Percentiles rank a stretch among this genome's conserved stretches.
phyloP scores from a whole-genome alignment of 2,329 filamentous ascomycete species.

The Didymella segeticola region DNA sequence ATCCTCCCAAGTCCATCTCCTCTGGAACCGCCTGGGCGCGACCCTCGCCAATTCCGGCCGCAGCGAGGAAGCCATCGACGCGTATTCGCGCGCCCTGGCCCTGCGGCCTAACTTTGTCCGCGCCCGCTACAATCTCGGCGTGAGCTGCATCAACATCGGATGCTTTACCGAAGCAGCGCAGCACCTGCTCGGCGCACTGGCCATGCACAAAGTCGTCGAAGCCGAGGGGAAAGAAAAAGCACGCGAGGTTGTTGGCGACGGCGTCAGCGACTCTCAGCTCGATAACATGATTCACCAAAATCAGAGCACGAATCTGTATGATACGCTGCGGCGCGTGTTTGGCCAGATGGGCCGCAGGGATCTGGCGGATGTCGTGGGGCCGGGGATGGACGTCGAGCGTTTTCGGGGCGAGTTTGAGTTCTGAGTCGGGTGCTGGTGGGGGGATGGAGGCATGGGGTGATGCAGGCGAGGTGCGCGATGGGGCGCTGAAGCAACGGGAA shows the following conservation, averaged over 20 bases:
- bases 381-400: slow-evolving; percentile 86
- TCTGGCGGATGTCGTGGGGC: slow-evolving; percentile 83
- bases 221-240: slow-evolving; percentile 83
- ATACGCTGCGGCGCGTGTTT: slow-evolving; percentile 93
- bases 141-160: slow-evolving; percentile 96
- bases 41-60: slow-evolving; percentile 94
- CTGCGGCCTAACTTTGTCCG: slow-evolving; percentile 96
- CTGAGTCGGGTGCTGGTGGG: slow-evolving; percentile 43
- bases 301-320: slow-evolving; percentile 94
- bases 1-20: slow-evolving; percentile 83
- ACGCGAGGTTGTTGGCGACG: slow-evolving; percentile 73
- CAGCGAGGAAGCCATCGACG: slow-evolving; percentile 93
- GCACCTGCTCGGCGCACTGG: slow-evolving; percentile 87
- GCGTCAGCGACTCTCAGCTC: slow-evolving; percentile 72
- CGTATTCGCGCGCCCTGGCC: slow-evolving; percentile 90
- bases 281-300: slow-evolving; percentile 94
- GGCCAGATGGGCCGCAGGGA: slow-evolving; percentile 92
- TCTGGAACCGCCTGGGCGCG: slow-evolving; percentile 96
- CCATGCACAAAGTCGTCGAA: slow-evolving; percentile 95
- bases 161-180: slow-evolving; percentile 92
- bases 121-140: slow-evolving; percentile 94
- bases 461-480: neutral
- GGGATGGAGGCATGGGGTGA: slow-evolving; percentile 10
- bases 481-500: too few relatives aligned
- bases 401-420: slow-evolving; percentile 95